Conservation (phyloP, 2,329 filamentous ascomycete species). For the Diaporthe longicolla region DNA sequence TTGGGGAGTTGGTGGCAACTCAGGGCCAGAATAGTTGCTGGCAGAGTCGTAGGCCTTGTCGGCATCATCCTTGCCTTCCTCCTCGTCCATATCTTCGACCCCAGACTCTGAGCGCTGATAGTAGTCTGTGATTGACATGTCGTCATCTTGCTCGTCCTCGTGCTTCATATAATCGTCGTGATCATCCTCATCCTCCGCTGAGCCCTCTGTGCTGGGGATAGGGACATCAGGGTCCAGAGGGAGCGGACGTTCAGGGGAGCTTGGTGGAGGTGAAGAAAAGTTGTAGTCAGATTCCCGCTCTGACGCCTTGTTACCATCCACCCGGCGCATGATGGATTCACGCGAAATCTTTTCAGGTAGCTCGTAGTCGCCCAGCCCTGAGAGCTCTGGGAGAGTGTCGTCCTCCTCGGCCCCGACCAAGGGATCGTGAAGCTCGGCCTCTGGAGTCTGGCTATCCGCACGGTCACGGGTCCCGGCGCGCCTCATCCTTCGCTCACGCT, state of each 20-base stretch:
- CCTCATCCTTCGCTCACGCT: conserved; percentile 78
- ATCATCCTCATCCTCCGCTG: conserved; percentile 71
- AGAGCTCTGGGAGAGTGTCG: conserved; percentile 72
- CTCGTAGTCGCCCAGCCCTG: conserved; percentile 73
- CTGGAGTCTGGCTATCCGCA: conserved; percentile 57
- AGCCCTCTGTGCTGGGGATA: conserved; percentile 87
- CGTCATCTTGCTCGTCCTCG: conserved; percentile 71
- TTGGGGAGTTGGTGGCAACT: conserved; percentile 48
- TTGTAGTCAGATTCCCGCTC: conserved; percentile 74
- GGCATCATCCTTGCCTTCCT: conserved; percentile 53
- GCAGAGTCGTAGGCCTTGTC: conserved; percentile 66
- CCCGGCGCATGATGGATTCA: conserved; percentile 91
- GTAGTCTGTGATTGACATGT: conserved; percentile 78
- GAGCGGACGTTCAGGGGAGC: conserved; percentile 70
- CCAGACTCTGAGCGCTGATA: conserved; percentile 68
- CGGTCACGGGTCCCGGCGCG: conserved; percentile 66
- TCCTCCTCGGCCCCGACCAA: conserved; percentile 68
- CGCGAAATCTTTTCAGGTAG: conserved; percentile 86
- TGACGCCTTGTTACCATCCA: conserved; percentile 75
- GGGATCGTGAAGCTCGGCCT: conserved; percentile 56
- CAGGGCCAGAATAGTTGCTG: conserved; percentile 69
- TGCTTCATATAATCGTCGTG: too few relatives aligned
- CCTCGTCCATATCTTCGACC: conserved; percentile 48
- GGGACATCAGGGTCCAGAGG: conserved; percentile 89
- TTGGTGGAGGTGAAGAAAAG: conserved; percentile 73